Conservation (phyloP, 495 filamentous ascomycete species). For the Oidiodendron maius region DNA sequence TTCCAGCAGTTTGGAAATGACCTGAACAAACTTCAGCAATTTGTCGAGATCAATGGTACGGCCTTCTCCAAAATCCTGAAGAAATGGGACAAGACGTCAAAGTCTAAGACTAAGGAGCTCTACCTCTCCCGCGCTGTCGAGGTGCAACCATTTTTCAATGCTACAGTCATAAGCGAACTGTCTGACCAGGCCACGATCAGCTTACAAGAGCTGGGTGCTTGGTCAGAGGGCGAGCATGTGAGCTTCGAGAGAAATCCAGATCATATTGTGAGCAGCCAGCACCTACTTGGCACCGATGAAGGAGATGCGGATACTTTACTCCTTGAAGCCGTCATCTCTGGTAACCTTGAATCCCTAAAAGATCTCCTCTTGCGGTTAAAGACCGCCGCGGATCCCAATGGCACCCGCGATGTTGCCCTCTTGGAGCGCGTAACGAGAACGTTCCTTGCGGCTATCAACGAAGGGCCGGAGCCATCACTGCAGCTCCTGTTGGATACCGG, state of each 20-base stretch:
- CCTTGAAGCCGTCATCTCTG: conserved; percentile 76
- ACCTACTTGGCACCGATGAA: conserved; percentile 65
- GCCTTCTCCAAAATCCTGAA: conserved; percentile 98
- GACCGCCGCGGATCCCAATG: conserved; percentile 30
- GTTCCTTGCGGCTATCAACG: conserved; percentile 81
- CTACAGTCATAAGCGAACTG: conserved; percentile 89
- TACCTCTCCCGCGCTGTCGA: conserved; percentile 95
- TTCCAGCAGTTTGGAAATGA: conserved; percentile 96
- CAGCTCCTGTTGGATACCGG: conserved; percentile 70
- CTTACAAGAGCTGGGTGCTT: conserved; percentile 85
- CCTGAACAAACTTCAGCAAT: conserved; percentile 95
- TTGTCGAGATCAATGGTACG: conserved; percentile 94
- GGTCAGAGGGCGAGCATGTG: conserved; percentile 93
- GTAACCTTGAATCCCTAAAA: conserved; percentile 54
- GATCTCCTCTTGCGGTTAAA: conserved; percentile 47
- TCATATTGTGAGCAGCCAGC: conserved; percentile 56
- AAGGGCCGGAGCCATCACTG: conserved; percentile 74
- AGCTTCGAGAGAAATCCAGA: conserved; percentile 64
- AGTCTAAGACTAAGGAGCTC: conserved; percentile 96
- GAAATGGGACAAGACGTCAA: conserved; percentile 99
- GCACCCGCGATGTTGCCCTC: conserved; percentile 34
- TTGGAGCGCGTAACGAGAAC: conserved; percentile 76
- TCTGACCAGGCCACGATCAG: conserved; percentile 95
- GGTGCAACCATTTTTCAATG: conserved; percentile 96
- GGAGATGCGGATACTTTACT: conserved; percentile 82